Evolutionary conservation across 169 alveolate genomes (phyloP).

Genomic region (Blepharisma undulans): DNA sequence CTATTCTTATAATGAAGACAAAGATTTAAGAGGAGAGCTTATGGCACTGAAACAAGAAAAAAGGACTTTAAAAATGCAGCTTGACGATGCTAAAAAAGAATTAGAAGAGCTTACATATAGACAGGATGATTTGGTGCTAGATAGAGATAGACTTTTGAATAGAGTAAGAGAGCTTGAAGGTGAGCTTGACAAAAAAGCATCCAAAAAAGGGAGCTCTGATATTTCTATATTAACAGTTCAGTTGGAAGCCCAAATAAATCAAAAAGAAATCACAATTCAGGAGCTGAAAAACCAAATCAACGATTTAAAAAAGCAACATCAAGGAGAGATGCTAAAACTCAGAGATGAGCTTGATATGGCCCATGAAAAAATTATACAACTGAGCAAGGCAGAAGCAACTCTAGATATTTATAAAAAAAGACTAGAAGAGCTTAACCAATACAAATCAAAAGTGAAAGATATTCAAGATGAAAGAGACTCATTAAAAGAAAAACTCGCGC

Average conservation of each 20-base stretch:
- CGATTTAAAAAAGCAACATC: constrained; percentile 3
- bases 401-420: constrained; percentile 36
- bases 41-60: neutral
- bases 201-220: neutral
- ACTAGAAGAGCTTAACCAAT: constrained; percentile 4
- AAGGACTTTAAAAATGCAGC: neutral
- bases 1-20: neutral
- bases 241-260: neutral
- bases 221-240: neutral
- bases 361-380: neutral
- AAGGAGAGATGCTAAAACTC: neutral
- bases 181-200: neutral
- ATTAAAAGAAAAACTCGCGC: neutral
- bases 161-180: neutral
- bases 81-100: constrained; percentile 9
- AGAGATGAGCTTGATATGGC: constrained; percentile 37
- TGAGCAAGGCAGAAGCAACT: constrained; percentile 1
- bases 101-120: neutral
- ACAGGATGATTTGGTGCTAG: neutral
- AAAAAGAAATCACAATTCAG: constrained; percentile 5
- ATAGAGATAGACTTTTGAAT: neutral
- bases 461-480: neutral
- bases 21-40: neutral
- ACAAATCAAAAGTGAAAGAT: constrained; percentile 25
- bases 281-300: constrained; percentile 19